Conservation (phyloP, 169 alveolate genomes). For the Cryptosporidium meleagridis region DNA sequence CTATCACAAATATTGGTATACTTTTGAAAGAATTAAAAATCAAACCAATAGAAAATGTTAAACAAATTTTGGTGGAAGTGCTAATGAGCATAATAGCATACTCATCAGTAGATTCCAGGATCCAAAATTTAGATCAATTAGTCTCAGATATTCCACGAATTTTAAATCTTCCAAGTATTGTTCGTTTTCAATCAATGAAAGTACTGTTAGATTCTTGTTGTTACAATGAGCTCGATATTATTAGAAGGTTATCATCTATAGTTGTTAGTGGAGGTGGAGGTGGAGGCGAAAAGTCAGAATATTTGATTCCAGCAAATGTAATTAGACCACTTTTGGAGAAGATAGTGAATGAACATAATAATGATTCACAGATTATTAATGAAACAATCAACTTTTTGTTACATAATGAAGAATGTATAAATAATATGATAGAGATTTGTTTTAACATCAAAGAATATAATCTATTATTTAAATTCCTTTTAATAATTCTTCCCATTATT, state of each 20-base stretch:
- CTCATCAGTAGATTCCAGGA: conserved; percentile 16
- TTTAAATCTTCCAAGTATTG: conserved; percentile 46
- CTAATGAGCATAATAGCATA: conserved; percentile 36
- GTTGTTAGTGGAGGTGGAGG: not conserved
- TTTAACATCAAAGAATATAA: conserved; percentile 4
- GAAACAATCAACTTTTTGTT: conserved; percentile 28
- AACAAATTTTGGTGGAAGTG: conserved; percentile 21
- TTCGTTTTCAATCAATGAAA: conserved; percentile 75
- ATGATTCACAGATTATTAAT: not conserved
- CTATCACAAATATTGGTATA: conserved; percentile 28
- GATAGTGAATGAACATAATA: not conserved
- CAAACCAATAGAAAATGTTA: conserved; percentile 43
- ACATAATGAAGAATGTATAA: conserved; percentile 9
- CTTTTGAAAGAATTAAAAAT: conserved; percentile 16
- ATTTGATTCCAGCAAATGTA: conserved; percentile 20
- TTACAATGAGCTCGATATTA: conserved; percentile 25
- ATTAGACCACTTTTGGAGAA: conserved; percentile 27
- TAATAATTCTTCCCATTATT: conserved; percentile 8
- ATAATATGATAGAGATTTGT: conserved; percentile 17
- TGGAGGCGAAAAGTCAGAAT: not conserved
- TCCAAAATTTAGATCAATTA: conserved; percentile 1
- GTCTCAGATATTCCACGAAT: conserved; percentile 52
- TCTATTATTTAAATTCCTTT: conserved; percentile 6
- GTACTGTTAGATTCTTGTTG: conserved; percentile 42
- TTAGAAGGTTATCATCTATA: conserved; percentile 37